Evolutionary conservation across 2,329 filamentous ascomycete species (phyloP), one percentile per base, ranked within the genome.

Genomic region (Arthrobotrys conoides): DNA sequence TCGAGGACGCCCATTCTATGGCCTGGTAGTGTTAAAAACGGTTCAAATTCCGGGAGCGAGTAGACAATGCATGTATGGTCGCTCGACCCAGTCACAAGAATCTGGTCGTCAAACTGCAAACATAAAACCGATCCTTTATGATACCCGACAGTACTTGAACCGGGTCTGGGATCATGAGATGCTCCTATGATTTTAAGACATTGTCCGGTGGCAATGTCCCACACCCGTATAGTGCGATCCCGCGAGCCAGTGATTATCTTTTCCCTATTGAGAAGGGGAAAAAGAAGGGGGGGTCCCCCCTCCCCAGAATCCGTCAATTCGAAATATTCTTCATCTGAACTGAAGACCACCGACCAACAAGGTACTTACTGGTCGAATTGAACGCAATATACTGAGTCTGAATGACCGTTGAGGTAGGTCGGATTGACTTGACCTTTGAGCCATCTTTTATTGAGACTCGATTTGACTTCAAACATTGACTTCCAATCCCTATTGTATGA

Each of bases 241-340:
- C 96, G 91, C 9, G 95, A 97, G 30, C 96, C 96, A 1, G 96
- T 98, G 81, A 99, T 94, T 83, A 98, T 97, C 85, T 98, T 99
- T 83, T 92, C 88, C 84, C 92, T 94, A 66, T 20, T 5, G n/a
- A n/a, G 2, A 18, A 46, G 9, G 20, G n/a, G 5, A 20, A 8
- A 46, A 46, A 18, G 44, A 20, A 20, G 44, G n/a, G 9, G n/a
- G n/a, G 14, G 18, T n/a, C n/a, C n/a, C n/a, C n/a, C n/a, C n/a
- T n/a, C n/a, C n/a, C n/a, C n/a, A 41, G 82, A 18, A 55, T 27
- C 20, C 2, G 14, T 49, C 24, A 53, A 36, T 5, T 18, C 12
- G 4, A 36, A 46, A 6, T 0, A 4, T 9, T 38, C 51, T 59
- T 44, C 44, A 27, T 6, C n/a, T 6, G 27, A 6, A 48, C 33